These are phyloP conservation scores for Clarireedia sp. DNA, from an alignment of 2,329 filamentous ascomycete genomes.

Conservation along the genomic window DNA sequence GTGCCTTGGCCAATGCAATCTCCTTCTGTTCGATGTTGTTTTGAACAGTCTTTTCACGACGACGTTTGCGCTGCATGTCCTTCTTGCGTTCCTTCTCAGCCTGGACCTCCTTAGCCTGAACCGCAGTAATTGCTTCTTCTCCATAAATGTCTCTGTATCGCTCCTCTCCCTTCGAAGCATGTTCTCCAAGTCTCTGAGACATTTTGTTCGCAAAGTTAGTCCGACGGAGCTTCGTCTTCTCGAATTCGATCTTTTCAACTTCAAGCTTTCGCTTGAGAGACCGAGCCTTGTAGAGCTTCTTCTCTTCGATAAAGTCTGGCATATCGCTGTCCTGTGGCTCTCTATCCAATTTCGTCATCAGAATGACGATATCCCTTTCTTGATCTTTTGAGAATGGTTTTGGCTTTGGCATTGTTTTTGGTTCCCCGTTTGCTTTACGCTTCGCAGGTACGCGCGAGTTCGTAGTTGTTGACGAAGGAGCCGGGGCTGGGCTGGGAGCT, in stretches of 20 bases:
- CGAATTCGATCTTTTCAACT: constrained; percentile 53
- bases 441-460: constrained; percentile 38
- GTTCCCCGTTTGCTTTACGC: constrained; percentile 37
- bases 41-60: constrained; percentile 91
- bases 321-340: constrained; percentile 51
- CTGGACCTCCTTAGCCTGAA: constrained; percentile 80
- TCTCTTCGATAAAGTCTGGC: constrained; percentile 42
- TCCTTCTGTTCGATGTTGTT: constrained; percentile 89
- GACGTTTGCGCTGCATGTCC: constrained; percentile 96
- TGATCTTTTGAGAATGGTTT: constrained; percentile 49
- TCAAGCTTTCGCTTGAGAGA: constrained; percentile 61
- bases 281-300: constrained; percentile 46
- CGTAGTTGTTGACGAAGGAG: constrained; percentile 35
- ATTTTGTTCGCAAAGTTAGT: constrained; percentile 50
- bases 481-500: constrained; percentile 20
- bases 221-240: constrained; percentile 55
- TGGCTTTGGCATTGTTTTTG: constrained; percentile 42
- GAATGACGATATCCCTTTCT: constrained; percentile 60
- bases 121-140: constrained; percentile 73
- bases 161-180: constrained; percentile 63
- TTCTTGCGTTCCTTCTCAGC: constrained; percentile 99
- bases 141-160: constrained; percentile 73
- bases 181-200: constrained; percentile 56
- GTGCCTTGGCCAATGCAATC: constrained; percentile 68
- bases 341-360: constrained; percentile 52